phyloP scores from a whole-genome alignment of 2,329 filamentous ascomycete species.

The Sporothrix variecibatus region DNA sequence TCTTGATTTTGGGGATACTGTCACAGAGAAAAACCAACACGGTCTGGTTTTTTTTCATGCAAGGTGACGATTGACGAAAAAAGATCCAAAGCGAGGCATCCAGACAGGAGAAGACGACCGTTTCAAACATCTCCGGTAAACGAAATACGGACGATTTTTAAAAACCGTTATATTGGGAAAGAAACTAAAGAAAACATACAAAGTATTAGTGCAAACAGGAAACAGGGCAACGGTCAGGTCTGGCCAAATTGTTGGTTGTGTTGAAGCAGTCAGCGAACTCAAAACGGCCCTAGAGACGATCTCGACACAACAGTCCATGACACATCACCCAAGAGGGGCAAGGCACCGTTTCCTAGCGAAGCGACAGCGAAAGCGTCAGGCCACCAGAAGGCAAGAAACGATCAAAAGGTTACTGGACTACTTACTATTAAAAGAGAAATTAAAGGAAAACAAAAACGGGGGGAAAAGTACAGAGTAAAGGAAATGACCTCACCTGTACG shows the following conservation, averaged over 20 bases:
- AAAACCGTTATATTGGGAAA: background rate
- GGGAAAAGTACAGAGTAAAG: background rate
- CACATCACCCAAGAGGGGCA: slow-evolving; percentile 14
- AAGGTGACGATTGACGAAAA: background rate
- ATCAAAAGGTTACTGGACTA: background rate
- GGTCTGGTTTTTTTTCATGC: background rate
- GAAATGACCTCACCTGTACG: slow-evolving; percentile 14
- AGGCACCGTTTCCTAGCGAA: background rate
- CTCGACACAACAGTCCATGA: slow-evolving; percentile 2
- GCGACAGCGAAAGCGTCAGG: background rate
- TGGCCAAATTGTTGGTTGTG: background rate
- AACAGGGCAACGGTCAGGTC: background rate
- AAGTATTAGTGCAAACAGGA: background rate
- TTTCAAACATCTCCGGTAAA: background rate
- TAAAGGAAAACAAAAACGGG: background rate
- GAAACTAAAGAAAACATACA: background rate
- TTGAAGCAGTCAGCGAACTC: slow-evolving; percentile 1
- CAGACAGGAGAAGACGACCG: background rate
- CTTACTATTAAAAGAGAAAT: too few relatives aligned
- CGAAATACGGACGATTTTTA: background rate
- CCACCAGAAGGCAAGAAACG: background rate
- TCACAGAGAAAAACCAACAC: background rate
- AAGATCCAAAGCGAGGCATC: background rate
- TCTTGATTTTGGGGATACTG: background rate
- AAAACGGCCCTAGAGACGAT: background rate